Base-by-base conservation (phyloP, 306 rosid genomes). In the Urtica urens region DNA sequence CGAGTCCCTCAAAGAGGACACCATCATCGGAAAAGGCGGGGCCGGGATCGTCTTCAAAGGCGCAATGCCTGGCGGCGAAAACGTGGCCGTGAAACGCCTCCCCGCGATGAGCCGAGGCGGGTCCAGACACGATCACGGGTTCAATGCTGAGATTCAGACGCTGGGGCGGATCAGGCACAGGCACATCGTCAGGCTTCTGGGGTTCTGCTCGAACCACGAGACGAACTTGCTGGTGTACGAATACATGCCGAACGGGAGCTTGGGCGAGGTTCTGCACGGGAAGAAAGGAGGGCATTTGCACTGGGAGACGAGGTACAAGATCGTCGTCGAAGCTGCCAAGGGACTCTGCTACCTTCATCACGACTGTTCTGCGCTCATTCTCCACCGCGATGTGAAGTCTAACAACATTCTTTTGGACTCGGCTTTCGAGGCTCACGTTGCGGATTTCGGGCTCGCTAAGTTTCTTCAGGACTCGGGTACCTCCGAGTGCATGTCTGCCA, bases 21-120 rank as follows among this genome's bases (percentile, higher is more conserved):
- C 81, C 61, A 88, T 88, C 7, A 88, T 88, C 19, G 97, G 97
- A 50, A 88, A 88, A 62, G 97, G 97, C 37, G 97, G 97, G 26
- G 97, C 97, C n/a, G 97, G 97, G 54, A 88, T 80, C 74, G 97
- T 88, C 11, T 88, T 83, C 64, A 88, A 88, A 29, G 97, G 95
- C 10, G 58, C 76, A 5, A 88, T 84, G 95, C 75, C 76, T 1
- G 72, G 63, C 38, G 87, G 93, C 22, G 97, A 81, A 2, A 66
- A 67, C 1, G 86, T 88, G 40, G 97, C 97, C 22, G 97, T 88
- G 30, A 88, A 88, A 64, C 77, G 97, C 58, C 81, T 88, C 19
- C 97, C 95, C 1, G 83, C 67, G 93, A 7, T 25, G 67, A 35
- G n/a, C 40, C 40, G 40, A 9, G n/a, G n/a, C 3, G 40, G 40